Base-by-base conservation (phyloP, 352 stramenopile genomes). In the Globisporangium cederbergense region DNA sequence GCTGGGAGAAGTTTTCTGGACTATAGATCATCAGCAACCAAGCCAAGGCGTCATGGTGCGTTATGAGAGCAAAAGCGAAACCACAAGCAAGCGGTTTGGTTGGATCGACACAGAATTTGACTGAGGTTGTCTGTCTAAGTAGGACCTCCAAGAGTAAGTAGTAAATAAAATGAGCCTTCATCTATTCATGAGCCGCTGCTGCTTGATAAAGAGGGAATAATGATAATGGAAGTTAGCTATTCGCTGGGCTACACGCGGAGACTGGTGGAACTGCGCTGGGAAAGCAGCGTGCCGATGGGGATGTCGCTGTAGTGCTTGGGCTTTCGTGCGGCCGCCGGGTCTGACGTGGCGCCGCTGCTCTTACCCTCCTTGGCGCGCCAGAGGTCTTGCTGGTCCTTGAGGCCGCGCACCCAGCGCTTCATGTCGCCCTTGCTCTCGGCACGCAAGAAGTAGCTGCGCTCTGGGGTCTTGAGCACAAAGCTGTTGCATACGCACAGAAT, bases 341-440 rank as follows among this genome's bases (percentile, higher is more conserved):
- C 76, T 0, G 71, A 66, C 0, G 32, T 36, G 32, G 68, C 50
- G 0, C 46, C 55, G 9, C 46, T 76, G 1, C 62, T 58, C 16
- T 74, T 81, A 32, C 83, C 69, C 16, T 73, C 58, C 59, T 88
- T 86, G 36, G 72, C 71, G n/a, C 79, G 82, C 83, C 85, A 92
- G 49, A 96, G 65, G 36, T 93, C 83, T 59, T 95, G 87, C 67
- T 93, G 87, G 45, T 94, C 85, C 40, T 78, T 79, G 45, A 96
- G 83, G 0, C 85, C 83, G 20, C 86, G 82, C 28, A 93, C 87
- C 85, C 85, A 96, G 13, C 84, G 83, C 69, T 93, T 96, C 83
- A 96, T 92, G 73, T 96, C 87, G 47, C 85, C 85, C 60, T 96
- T 93, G 62, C 72, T 84, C 47, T 94, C 85, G 30, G 87, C 78